phyloP scores from a whole-genome alignment of 805 yeast genomes.

The Deakozyma indianensis region DNA sequence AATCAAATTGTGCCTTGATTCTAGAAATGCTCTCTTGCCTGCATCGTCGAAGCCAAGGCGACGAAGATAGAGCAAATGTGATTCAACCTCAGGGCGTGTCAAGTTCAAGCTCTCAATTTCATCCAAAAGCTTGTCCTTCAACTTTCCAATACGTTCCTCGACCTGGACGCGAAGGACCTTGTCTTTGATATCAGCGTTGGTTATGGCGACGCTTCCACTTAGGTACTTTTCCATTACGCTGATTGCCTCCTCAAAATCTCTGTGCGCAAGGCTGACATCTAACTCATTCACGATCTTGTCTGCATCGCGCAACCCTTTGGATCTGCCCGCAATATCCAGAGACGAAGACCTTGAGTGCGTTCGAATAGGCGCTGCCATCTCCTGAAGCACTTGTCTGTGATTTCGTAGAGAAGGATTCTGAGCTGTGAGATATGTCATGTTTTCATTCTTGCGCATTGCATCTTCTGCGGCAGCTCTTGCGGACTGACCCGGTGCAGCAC shows the following conservation, averaged over 20 bases:
- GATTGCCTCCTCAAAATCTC: conserved; percentile 34
- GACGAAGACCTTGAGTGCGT: conserved; percentile 42
- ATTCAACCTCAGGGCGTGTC: background rate
- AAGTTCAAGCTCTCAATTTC: background rate
- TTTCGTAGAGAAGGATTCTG: conserved; percentile 7
- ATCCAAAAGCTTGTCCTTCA: background rate
- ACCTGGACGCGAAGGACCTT: conserved; percentile 2
- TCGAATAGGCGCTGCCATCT: background rate
- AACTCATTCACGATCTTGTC: conserved; percentile 56
- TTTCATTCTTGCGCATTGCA: background rate
- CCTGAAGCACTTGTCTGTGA: conserved; percentile 7
- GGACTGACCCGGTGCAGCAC: background rate
- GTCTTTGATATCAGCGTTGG: background rate
- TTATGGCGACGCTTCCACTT: background rate
- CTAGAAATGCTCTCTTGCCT: conserved; percentile 36
- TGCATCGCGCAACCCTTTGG: conserved; percentile 31
- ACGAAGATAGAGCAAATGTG: background rate
- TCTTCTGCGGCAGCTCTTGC: conserved; percentile 2
- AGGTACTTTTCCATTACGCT: conserved; percentile 11
- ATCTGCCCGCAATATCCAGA: conserved; percentile 28
- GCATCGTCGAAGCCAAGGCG: conserved; percentile 30
- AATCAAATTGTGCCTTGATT: conserved; percentile 32
- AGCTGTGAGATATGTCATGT: conserved; percentile 3
- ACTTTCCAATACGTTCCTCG: conserved; percentile 4
- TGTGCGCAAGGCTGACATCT: conserved; percentile 52